A percentile compares a stretch with the other conserved stretches of the same genome.
These are phyloP conservation scores for Phialemonium atrogriseum DNA, from an alignment of 2,329 filamentous ascomycete genomes.

Conservation along the genomic window DNA sequence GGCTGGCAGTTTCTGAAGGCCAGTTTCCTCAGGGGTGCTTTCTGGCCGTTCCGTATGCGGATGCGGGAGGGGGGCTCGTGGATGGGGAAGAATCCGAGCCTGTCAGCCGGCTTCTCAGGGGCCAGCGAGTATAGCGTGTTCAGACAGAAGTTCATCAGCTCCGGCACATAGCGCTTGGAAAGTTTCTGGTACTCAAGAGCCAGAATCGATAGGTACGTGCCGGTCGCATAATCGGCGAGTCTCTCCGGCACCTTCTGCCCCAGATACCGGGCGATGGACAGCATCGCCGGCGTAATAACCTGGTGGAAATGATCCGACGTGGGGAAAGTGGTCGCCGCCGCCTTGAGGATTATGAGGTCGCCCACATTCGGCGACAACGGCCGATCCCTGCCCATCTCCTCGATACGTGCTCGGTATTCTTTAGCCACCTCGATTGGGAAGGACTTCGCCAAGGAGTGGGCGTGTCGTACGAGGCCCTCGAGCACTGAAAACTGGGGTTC, in stretches of 20 bases:
- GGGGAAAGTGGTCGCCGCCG: conserved; percentile 77
- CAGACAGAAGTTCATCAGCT: conserved; percentile 72
- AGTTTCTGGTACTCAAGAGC: conserved; percentile 74
- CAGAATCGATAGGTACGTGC: conserved; percentile 71
- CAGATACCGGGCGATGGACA: conserved; percentile 76
- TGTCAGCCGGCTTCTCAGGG: conserved; percentile 39
- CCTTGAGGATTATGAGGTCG: conserved; percentile 76
- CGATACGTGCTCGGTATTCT: conserved; percentile 68
- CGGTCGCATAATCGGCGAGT: conserved; percentile 60
- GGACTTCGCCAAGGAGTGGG: conserved; percentile 85
- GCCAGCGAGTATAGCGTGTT: conserved; percentile 64
- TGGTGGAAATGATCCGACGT: conserved; percentile 97
- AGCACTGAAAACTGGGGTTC: conserved; percentile 56
- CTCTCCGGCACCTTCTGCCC: conserved; percentile 64
- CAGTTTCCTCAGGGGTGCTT: conserved; percentile 41
- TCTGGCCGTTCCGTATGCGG: conserved; percentile 35
- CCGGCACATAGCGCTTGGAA: conserved; percentile 82
- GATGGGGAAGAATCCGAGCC: conserved; percentile 51
- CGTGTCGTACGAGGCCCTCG: conserved; percentile 77
- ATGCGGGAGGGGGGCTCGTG: conserved; percentile 46
- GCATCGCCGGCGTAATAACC: conserved; percentile 81
- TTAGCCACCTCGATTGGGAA: conserved; percentile 71
- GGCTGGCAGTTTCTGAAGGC: conserved; percentile 49
- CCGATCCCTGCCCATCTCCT: conserved; percentile 39
- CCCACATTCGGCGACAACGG: conserved; percentile 50